These are phyloP conservation scores for Candida peoriensis DNA, from an alignment of 805 yeast species.

Conservation along the genomic window DNA sequence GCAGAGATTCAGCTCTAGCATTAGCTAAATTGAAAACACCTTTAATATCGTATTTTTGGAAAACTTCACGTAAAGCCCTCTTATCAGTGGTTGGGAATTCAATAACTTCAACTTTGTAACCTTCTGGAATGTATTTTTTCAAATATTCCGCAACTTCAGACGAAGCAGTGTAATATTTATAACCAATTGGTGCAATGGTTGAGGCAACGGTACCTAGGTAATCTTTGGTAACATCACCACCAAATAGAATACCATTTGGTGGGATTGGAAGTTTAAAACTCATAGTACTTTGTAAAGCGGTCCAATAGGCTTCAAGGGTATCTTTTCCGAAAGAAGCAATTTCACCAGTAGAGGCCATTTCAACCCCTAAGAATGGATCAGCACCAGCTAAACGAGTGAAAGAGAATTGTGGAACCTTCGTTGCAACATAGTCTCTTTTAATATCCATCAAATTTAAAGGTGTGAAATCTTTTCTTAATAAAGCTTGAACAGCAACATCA, in stretches of 20 bases:
- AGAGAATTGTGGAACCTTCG: constrained; percentile 97
- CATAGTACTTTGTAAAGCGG: constrained; percentile 94
- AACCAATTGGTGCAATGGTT: constrained; percentile 68
- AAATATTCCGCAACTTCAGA: constrained; percentile 69
- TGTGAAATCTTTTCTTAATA: constrained; percentile 58
- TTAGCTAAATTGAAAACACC: constrained; percentile 90
- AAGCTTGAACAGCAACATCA: constrained; percentile 88
- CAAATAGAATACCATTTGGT: constrained; percentile 83
- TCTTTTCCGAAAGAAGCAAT: constrained; percentile 94
- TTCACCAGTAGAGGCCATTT: constrained; percentile 99
- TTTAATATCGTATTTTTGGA: constrained; percentile 78
- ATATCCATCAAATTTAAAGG: constrained; percentile 82
- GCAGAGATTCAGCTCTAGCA: constrained; percentile 78
- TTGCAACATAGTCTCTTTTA: constrained; percentile 80
- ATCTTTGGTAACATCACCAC: constrained; percentile 81
- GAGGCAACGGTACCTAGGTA: constrained; percentile 70
- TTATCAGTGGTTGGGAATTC: constrained; percentile 92
- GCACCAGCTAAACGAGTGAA: constrained; percentile 99
- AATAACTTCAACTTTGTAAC: constrained; percentile 48
- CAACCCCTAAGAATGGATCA: constrained; percentile 98
- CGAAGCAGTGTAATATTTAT: constrained; percentile 75
- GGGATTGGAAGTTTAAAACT: constrained; percentile 93
- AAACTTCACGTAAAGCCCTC: constrained; percentile 88
- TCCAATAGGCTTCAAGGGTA: constrained; percentile 91
- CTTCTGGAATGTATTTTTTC: constrained; percentile 36